Conservation (phyloP, 2,329 filamentous ascomycete species). For the Ophiosphaerella narmari region DNA sequence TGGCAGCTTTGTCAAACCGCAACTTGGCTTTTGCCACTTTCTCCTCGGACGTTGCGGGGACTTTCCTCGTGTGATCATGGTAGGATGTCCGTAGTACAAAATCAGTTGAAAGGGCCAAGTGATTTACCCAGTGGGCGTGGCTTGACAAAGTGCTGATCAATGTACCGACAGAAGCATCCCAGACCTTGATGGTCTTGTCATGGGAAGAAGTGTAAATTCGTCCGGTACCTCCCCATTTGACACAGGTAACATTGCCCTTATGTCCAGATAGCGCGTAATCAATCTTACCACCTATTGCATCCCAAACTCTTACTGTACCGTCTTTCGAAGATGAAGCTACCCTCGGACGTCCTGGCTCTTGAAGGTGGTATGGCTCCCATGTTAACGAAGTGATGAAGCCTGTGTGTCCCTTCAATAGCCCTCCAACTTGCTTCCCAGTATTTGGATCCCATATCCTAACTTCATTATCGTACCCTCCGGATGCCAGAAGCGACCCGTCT, state of each 20-base stretch:
- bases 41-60: slow-evolving; percentile 70
- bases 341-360: slow-evolving; percentile 72
- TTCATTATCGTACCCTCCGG: slow-evolving; percentile 90
- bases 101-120: slow-evolving; percentile 90
- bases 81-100: slow-evolving; percentile 85
- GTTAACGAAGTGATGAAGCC: slow-evolving; percentile 87
- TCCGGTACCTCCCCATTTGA: slow-evolving; percentile 92
- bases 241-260: slow-evolving; percentile 85
- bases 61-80: slow-evolving; percentile 76
- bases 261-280: slow-evolving; percentile 87
- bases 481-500: slow-evolving; percentile 79
- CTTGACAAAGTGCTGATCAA: slow-evolving; percentile 77
- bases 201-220: slow-evolving; percentile 64
- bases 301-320: slow-evolving; percentile 84
- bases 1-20: slow-evolving; percentile 84
- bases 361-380: slow-evolving; percentile 93
- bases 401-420: slow-evolving; percentile 78
- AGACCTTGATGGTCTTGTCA: slow-evolving; percentile 91
- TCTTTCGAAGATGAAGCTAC: slow-evolving; percentile 91
- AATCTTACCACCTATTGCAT: slow-evolving; percentile 74
- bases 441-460: slow-evolving; percentile 88
- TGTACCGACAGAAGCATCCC: slow-evolving; percentile 79
- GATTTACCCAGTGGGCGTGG: slow-evolving; percentile 95
- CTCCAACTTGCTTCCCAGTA: slow-evolving; percentile 74
- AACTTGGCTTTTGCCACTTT: slow-evolving; percentile 76